Evolutionary conservation across 495 filamentous ascomycete species (phyloP), one percentile per base, ranked within the genome.

Genomic region (Cenococcum geophilum): DNA sequence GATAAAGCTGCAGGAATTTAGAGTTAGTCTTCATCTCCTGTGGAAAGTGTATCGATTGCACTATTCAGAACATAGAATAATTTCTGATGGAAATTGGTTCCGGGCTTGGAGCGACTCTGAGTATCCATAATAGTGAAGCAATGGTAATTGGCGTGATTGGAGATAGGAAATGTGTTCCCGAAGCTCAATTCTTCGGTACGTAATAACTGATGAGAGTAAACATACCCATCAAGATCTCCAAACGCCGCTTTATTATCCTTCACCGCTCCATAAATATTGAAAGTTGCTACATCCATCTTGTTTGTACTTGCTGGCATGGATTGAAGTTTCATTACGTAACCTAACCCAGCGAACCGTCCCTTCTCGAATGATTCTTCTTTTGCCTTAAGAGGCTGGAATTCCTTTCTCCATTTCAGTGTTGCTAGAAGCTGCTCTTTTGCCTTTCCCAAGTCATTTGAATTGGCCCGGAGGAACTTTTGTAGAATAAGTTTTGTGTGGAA

Each of bases 401-500:
- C 70, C 72, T 85, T 86, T 40, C 91, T 83, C 89, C 89, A 96
- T 52, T 86, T 78, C 12, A 96, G 76, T 1, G 91, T 89, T 68
- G 86, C 85, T 62, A 75, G 79, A 23, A 96, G 81, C 75, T 96
- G 91, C 34, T 83, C 79, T 64, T 82, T 82, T 1, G 91, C 89
- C 62, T 83, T 82, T 55, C 75, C 76, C 2, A 91, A 68, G 64
- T 92, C 84, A 47, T 88, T 86, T 51, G 84, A 81, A 69, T 95
- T 96, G 66, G 91, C 91, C 59, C 91, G 87, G 34, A 96, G 82
- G 74, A 91, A 96, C 76, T 96, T 96, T 69, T 95, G 89, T 55
- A 95, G 73, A 49, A 96, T 81, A 61, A 95, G 83, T 67, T 83
- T 83, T n/a, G 86, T 92, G 48, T 83, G 85, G 47, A 91, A 76